Conservation (phyloP, 768 basidiomycete genomes). For the Lactarius akahatsu region DNA sequence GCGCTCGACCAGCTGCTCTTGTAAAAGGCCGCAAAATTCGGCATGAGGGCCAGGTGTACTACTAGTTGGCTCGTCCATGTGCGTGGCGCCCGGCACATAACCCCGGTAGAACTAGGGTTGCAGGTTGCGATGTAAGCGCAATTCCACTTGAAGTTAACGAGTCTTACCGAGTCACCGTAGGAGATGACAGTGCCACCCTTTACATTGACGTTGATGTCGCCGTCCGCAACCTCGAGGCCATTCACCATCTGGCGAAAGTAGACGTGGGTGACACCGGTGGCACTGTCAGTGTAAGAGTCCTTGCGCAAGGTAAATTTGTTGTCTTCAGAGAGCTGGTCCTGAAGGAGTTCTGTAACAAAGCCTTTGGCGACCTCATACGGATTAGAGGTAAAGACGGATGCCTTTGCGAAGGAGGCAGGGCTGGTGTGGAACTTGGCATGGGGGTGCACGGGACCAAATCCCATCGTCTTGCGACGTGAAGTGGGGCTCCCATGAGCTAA, state of each 20-base stretch:
- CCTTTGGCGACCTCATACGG: conserved; percentile 60
- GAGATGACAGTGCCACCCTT: conserved; percentile 32
- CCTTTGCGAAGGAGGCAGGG: conserved; percentile 39
- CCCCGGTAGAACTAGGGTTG: conserved; percentile 73
- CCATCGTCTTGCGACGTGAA: conserved; percentile 75
- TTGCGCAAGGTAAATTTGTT: conserved; percentile 60
- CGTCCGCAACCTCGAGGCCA: conserved; percentile 85
- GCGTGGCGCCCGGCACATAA: conserved; percentile 40
- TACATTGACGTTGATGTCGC: conserved; percentile 92
- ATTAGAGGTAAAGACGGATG: conserved; percentile 37
- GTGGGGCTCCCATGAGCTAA: conserved; percentile 30
- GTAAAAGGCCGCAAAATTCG: conserved; percentile 51
- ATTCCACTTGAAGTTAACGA: not conserved
- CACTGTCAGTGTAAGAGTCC: conserved; percentile 85
- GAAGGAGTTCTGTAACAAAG: conserved; percentile 56
- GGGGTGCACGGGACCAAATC: conserved; percentile 79
- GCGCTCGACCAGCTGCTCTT: conserved; percentile 39
- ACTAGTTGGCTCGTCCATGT: conserved; percentile 32
- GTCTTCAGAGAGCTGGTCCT: conserved; percentile 39
- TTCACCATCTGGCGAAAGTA: conserved; percentile 84
- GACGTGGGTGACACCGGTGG: conserved; percentile 83
- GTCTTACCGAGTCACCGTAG: conserved; percentile 34
- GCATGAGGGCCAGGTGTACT: conserved; percentile 45
- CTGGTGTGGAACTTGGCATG: conserved; percentile 65
- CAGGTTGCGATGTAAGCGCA: not conserved